Evolutionary conservation across 225 moss, liverwort and hornwort species (phyloP).

Genomic region (Polytrichum formosum): DNA sequence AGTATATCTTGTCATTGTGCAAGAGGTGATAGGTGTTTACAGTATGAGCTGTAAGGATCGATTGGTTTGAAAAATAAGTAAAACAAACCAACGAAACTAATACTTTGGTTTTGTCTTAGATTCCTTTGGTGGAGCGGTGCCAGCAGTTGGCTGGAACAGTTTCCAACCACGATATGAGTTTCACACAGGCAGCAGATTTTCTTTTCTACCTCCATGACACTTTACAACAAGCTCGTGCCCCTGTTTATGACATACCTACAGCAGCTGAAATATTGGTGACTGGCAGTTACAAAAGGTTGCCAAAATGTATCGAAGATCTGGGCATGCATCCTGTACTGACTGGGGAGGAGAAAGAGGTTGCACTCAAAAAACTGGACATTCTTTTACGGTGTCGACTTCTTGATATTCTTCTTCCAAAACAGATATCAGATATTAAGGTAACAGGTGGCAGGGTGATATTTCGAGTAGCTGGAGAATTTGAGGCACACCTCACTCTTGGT

Average conservation of each 20-base stretch:
- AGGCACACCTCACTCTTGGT: constrained; percentile 89
- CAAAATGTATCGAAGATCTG: constrained; percentile 93
- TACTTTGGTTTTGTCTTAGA: constrained; percentile 42
- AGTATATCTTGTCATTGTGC: too few species aligned
- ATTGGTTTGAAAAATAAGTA: too few species aligned
- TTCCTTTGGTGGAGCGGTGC: constrained; percentile 95
- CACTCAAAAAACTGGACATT: constrained; percentile 74
- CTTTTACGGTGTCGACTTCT: constrained; percentile 88
- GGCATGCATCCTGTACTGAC: constrained; percentile 76
- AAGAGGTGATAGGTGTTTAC: too few species aligned
- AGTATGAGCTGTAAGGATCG: too few species aligned
- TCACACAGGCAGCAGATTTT: constrained; percentile 98
- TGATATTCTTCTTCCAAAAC: constrained; percentile 79
- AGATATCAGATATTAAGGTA: constrained; percentile 76
- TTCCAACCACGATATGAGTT: constrained; percentile 94
- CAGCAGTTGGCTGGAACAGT: constrained; percentile 98
- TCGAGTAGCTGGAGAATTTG: constrained; percentile 84
- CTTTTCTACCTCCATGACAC: constrained; percentile 96
- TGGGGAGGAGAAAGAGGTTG: constrained; percentile 80
- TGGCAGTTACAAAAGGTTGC: constrained; percentile 77
- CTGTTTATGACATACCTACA: constrained; percentile 86
- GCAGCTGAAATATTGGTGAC: constrained; percentile 88
- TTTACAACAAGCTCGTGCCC: constrained; percentile 93
- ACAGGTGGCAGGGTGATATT: constrained; percentile 78
- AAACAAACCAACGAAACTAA: too few species aligned